Conservation (phyloP, 2,329 filamentous ascomycete genomes). For the Hypoxylon rubiginosum region DNA sequence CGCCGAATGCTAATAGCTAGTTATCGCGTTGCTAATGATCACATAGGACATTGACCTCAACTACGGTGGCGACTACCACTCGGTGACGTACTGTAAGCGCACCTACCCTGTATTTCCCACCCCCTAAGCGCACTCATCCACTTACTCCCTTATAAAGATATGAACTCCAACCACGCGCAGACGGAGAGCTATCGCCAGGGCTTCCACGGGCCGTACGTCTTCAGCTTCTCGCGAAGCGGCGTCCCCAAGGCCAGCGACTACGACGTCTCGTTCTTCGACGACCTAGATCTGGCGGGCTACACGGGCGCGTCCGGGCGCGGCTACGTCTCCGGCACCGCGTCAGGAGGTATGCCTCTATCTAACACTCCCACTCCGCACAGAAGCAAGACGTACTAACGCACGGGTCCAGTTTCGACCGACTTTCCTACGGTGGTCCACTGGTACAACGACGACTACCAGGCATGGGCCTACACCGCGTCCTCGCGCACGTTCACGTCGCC, state of each 20-base stretch:
- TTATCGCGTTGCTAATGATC: too few relatives aligned
- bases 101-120: too few relatives aligned
- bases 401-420: conserved; percentile 54
- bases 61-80: conserved; percentile 63
- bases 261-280: conserved; percentile 69
- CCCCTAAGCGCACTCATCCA: too few relatives aligned
- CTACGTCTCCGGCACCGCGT: conserved; percentile 66
- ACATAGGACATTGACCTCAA: conserved; percentile 71
- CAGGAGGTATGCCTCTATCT: conserved; percentile 58
- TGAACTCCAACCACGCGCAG: conserved; percentile 69
- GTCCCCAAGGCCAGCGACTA: conserved; percentile 58
- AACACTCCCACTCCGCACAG: too few relatives aligned
- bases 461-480: conserved; percentile 66
- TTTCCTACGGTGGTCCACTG: conserved; percentile 70
- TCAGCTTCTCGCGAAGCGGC: conserved; percentile 66
- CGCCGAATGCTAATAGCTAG: too few relatives aligned
- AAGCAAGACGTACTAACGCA: too few relatives aligned
- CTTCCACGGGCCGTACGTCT: conserved; percentile 70
- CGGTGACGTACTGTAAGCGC: conserved; percentile 70
- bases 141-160: too few relatives aligned
- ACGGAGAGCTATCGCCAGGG: conserved; percentile 70
- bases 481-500: conserved; percentile 67
- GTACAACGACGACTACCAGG: conserved; percentile 68
- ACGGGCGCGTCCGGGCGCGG: conserved; percentile 64
- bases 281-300: conserved; percentile 66